These are phyloP conservation scores for Lodderomyces metapsilosis DNA, from an alignment of 1,139 yeast genomes.

Conservation along the genomic window DNA sequence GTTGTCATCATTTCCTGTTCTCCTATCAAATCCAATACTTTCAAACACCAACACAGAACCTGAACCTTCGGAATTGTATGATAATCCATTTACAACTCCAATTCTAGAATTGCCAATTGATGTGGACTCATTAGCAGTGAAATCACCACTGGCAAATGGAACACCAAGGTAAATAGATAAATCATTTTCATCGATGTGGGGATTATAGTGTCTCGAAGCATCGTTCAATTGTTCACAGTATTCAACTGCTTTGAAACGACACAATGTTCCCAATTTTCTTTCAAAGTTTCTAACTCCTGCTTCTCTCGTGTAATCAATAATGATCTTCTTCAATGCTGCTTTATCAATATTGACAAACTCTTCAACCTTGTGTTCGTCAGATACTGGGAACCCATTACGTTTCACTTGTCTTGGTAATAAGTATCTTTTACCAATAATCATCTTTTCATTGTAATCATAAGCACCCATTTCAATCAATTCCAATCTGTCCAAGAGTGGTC, in stretches of 20 bases:
- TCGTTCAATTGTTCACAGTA: slow-evolving; percentile 44
- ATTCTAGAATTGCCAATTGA: slow-evolving; percentile 37
- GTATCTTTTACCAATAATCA: slow-evolving; percentile 68
- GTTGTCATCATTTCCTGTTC: slow-evolving; percentile 20
- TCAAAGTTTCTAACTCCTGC: slow-evolving; percentile 86
- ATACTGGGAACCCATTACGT: slow-evolving; percentile 62
- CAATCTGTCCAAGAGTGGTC: slow-evolving; percentile 83
- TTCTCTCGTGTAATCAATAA: slow-evolving; percentile 75
- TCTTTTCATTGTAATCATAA: slow-evolving; percentile 77
- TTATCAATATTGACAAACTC: slow-evolving; percentile 40
- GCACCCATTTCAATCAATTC: slow-evolving; percentile 82
- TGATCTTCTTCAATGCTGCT: slow-evolving; percentile 58
- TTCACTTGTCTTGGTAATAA: slow-evolving; percentile 76
- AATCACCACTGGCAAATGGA: slow-evolving; percentile 34
- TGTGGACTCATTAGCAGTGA: slow-evolving; percentile 14
- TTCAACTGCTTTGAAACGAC: slow-evolving; percentile 83
- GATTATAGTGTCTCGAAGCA: slow-evolving; percentile 23
- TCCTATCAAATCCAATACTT: slow-evolving; percentile 58
- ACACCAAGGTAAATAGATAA: slow-evolving; percentile 54
- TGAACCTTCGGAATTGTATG: slow-evolving; percentile 85
- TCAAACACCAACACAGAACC: slow-evolving; percentile 85
- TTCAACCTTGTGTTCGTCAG: slow-evolving; percentile 16
- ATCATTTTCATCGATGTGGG: slow-evolving; percentile 41
- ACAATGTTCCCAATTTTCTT: slow-evolving; percentile 67
- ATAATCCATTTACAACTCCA: slow-evolving; percentile 89